Evolutionary conservation across 2,329 filamentous ascomycete species (phyloP).

Genomic region (Colletotrichum limetticola): DNA sequence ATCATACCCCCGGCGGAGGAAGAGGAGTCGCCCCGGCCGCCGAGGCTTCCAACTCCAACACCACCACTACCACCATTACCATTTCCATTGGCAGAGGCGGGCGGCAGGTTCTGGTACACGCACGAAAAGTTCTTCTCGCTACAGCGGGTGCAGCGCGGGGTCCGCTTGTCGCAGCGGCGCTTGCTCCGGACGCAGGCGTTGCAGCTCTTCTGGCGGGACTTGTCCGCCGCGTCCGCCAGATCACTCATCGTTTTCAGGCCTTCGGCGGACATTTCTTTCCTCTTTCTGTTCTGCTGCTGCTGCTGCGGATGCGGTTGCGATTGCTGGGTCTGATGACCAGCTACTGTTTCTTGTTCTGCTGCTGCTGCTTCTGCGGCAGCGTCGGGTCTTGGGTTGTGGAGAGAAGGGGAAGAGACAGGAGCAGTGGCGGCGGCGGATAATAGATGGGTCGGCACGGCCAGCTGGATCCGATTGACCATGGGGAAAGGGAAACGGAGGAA

Average conservation of each 20-base stretch:
- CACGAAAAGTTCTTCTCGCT: slow-evolving; percentile 53
- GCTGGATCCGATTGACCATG: not conserved
- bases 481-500: not conserved
- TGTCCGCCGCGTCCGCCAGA: slow-evolving; percentile 38
- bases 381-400: not conserved
- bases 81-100: not conserved
- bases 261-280: slow-evolving; percentile 6
- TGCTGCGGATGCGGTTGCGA: no score
- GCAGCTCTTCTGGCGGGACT: slow-evolving; percentile 63
- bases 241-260: not conserved
- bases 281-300: not conserved
- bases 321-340: not conserved
- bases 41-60: not conserved
- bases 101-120: slow-evolving; percentile 52
- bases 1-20: not conserved
- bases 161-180: slow-evolving; percentile 58
- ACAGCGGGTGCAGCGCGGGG: slow-evolving; percentile 55
- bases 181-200: slow-evolving; percentile 60
- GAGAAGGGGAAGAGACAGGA: not conserved
- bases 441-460: not conserved
- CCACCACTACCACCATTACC: not conserved
- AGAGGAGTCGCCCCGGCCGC: not conserved
- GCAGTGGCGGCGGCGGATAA: not conserved
- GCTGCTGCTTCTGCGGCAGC: not conserved
- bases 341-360: not conserved